Base-by-base conservation (phyloP, 2,329 filamentous ascomycete genomes). In the Xylariales sp. region DNA sequence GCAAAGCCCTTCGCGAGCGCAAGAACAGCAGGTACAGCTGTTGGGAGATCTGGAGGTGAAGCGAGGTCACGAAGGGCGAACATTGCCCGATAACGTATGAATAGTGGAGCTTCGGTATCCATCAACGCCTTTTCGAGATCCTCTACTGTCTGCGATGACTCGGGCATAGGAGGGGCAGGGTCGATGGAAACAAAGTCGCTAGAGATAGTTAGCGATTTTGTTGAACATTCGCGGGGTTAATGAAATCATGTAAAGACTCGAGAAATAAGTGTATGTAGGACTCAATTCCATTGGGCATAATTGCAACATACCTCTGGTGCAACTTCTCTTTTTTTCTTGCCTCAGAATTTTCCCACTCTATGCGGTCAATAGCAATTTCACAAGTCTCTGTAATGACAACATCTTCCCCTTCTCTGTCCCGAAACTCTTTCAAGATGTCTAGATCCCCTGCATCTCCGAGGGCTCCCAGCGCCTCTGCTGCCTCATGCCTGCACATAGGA, bases 181-280 rank as follows among this genome's bases (percentile, higher is more conserved):
- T 98, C 93, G 53, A 98, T 85, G 30, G 90, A 97, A 41, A 87
- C 83, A 63, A 98, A 98, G 61, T 95, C 88, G 66, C 91, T 97
- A 48, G 49, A 43, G 40, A 46, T 43, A 47, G 49, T 61, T 53
- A 61, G 53, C 38, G 49, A 38, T 30, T 15, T n/a, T n/a, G n/a
- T n/a, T n/a, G n/a, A n/a, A n/a, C n/a, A n/a, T n/a, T n/a, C n/a
- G n/a, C n/a, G n/a, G n/a, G n/a, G n/a, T n/a, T n/a, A n/a, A n/a
- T n/a, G n/a, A n/a, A n/a, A n/a, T n/a, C n/a, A n/a, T n/a, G n/a
- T n/a, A n/a, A n/a, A n/a, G n/a, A n/a, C n/a, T n/a, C n/a, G n/a
- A n/a, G n/a, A n/a, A n/a, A n/a, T n/a, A n/a, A n/a, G n/a, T n/a
- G n/a, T n/a, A n/a, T n/a, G n/a, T n/a, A n/a, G n/a, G n/a, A n/a